These are phyloP conservation scores for Penstemon newberryi DNA, from an alignment of 257 asterid species.

Conservation along the genomic window DNA sequence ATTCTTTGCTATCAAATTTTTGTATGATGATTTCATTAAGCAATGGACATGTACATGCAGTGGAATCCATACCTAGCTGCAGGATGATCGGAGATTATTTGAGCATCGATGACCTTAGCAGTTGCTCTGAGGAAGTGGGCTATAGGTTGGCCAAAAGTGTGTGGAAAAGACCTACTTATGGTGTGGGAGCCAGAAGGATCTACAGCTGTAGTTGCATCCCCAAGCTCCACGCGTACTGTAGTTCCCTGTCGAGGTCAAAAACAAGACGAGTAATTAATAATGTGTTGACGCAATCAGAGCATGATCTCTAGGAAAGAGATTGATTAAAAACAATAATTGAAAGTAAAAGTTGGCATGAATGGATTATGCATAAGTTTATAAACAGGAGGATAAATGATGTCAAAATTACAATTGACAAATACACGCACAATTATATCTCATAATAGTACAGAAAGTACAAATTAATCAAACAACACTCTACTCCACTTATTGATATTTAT, in stretches of 20 bases:
- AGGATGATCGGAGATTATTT: conserved; percentile 80
- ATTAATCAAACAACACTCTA: too few species aligned
- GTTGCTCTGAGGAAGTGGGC: conserved; percentile 82
- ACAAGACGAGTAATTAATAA: background rate
- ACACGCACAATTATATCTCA: too few species aligned
- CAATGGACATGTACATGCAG: background rate
- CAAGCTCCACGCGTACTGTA: conserved; percentile 86
- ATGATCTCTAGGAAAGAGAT: background rate
- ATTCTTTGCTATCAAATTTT: background rate
- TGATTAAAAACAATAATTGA: background rate
- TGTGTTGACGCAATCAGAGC: background rate
- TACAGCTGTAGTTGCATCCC: conserved; percentile 75
- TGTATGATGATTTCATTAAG: background rate
- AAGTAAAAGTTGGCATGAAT: background rate
- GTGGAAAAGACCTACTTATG: conserved; percentile 77
- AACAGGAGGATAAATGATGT: too few species aligned
- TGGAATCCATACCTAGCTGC: conserved; percentile 52
- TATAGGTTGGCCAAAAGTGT: conserved; percentile 82
- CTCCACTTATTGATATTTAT: too few species aligned
- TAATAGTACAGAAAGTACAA: too few species aligned
- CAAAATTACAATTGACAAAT: too few species aligned
- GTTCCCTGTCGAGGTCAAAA: conserved; percentile 61
- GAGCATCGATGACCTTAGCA: conserved; percentile 82
- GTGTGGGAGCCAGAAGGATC: conserved; percentile 76
- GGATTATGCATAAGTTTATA: background rate